Evolutionary conservation across 83 land plant species (phyloP).

Genomic region (Picea abies): DNA sequence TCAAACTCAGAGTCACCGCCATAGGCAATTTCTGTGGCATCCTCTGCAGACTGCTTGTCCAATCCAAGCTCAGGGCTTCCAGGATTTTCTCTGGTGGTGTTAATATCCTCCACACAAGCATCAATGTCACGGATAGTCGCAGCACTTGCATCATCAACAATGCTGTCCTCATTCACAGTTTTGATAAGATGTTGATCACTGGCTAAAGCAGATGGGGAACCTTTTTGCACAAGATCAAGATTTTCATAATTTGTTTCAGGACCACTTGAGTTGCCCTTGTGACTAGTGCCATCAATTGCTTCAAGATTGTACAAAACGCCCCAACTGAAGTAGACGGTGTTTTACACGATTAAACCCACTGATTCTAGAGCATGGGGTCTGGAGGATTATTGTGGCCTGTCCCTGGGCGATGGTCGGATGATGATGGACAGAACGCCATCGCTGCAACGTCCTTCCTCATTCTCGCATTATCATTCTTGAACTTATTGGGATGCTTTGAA

Average conservation of each 20-base stretch:
- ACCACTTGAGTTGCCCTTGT: neutral
- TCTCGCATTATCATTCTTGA: no score
- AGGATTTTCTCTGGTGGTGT: neutral
- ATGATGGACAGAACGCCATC: no score
- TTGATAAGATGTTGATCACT: slow-evolving; percentile 2
- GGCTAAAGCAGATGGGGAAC: neutral
- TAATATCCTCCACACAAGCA: neutral
- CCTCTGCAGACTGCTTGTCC: no score
- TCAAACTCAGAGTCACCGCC: slow-evolving; percentile 16
- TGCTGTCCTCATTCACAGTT: neutral
- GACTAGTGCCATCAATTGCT: neutral
- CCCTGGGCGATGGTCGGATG: no score
- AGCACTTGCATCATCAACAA: neutral
- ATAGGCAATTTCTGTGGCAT: slow-evolving; percentile 6
- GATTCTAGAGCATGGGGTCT: no score
- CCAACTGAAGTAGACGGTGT: no score
- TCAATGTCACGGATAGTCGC: neutral
- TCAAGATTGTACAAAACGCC: neutral
- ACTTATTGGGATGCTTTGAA: no score
- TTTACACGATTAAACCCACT: no score
- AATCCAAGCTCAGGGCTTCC: slow-evolving; percentile 9
- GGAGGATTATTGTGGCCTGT: no score
- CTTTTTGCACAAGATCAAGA: neutral
- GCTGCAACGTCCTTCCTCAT: no score
- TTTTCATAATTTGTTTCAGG: neutral